Percentiles rank a stretch among this genome's conserved stretches.
phyloP scores from a whole-genome alignment of 768 basidiomycete genomes.

The Peribolospora baueri region DNA sequence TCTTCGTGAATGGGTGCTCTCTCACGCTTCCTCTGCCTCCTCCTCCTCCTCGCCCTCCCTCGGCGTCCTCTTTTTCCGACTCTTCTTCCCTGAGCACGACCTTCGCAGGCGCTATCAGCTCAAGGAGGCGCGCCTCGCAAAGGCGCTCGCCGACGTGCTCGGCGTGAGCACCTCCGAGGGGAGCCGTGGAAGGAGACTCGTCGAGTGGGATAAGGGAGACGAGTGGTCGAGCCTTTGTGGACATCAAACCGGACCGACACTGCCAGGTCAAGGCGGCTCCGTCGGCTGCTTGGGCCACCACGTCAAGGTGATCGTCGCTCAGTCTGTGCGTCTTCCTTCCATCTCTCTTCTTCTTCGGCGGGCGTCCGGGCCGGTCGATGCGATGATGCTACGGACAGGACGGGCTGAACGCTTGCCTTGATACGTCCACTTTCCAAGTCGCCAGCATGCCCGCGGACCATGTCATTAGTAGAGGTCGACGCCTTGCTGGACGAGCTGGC shows the following conservation, averaged over 20 bases:
- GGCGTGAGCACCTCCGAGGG: background rate
- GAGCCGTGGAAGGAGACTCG: background rate
- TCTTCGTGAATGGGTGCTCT: constrained; percentile 1
- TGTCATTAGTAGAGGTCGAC: constrained; percentile 32
- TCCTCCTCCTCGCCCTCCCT: no score
- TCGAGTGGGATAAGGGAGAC: constrained; percentile 39
- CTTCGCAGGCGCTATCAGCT: constrained; percentile 22
- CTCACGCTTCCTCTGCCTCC: constrained; percentile 24
- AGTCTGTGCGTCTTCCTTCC: no score
- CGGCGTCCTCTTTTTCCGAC: constrained; percentile 36
- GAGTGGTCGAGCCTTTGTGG: constrained; percentile 30
- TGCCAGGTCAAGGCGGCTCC: constrained; percentile 17
- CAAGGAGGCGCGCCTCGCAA: constrained; percentile 1
- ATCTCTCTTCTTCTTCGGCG: no score
- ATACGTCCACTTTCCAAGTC: background rate
- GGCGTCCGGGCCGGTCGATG: no score
- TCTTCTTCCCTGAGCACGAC: constrained; percentile 73
- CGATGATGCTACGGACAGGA: background rate
- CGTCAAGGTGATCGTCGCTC: no score
- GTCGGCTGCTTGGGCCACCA: background rate
- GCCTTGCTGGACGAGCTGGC: constrained; percentile 50
- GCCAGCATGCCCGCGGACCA: constrained; percentile 6
- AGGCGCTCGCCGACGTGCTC: background rate
- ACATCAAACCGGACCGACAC: constrained; percentile 22
- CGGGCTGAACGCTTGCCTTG: background rate